Evolutionary conservation across 2,329 filamentous ascomycete genomes (phyloP), one percentile per base, ranked within the genome.

Genomic region (Alternaria triticimaculans): DNA sequence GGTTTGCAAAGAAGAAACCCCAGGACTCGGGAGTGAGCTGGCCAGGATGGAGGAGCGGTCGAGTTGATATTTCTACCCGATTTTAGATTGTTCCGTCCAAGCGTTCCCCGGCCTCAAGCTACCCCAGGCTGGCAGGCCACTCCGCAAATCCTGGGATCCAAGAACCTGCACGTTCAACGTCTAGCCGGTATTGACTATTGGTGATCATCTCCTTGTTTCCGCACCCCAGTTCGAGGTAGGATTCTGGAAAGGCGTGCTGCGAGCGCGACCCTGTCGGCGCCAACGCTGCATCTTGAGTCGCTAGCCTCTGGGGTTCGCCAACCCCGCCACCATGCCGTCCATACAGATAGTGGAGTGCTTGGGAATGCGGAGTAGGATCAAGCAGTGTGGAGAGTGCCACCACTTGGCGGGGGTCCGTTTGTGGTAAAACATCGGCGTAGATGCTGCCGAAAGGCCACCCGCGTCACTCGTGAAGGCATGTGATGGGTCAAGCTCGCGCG

Each of bases 61-160:
- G 28, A 65, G 48, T 21, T 66, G 54, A 67, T 73, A 74, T 74
- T 69, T 74, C 69, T 73, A 72, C 64, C 65, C 63, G 49, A 55
- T 64, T 65, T 57, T 54, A 63, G 48, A 66, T 66, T 70, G 60
- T 53, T 41, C 65, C 64, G 68, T 64, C 69, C 61, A 60, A 63
- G 62, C 66, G 59, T 64, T 66, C 66, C 69, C 67, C 46, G 66
- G 63, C 57, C 66, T 41, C 15, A 41, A 41, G 37, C 37, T 72
- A 62, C 68, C 69, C 72, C 69, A 68, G 69, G 61, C 37, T 59
- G 65, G 54, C 64, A 65, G 60, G 55, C 61, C 66, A 60, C 70
- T 73, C 70, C 69, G 46, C 69, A 73, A 63, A 64, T 66, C 51
- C 63, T 70, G 62, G 59, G 59, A 56, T 25, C 49, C 37, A 55